phyloP scores from a whole-genome alignment of 2,329 filamentous ascomycete genomes.

The Hymenoscyphus repandus region DNA sequence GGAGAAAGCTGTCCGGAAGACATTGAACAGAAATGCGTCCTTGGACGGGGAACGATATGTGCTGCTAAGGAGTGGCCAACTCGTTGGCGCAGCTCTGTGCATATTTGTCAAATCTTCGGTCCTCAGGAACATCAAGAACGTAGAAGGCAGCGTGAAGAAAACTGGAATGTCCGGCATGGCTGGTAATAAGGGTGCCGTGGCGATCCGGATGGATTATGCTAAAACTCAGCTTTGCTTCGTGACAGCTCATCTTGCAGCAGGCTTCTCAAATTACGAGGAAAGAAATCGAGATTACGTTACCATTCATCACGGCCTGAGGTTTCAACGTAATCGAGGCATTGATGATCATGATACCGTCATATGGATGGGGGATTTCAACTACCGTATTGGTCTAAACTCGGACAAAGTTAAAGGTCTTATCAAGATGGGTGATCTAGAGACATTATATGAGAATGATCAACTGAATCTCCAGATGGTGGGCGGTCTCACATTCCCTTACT shows the following conservation, averaged over 20 bases:
- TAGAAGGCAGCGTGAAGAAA: slow-evolving; percentile 94
- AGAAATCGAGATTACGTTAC: slow-evolving; percentile 80
- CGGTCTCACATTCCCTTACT: slow-evolving; percentile 82
- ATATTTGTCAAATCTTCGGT: slow-evolving; percentile 81
- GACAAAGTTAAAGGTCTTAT: slow-evolving; percentile 74
- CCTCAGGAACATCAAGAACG: slow-evolving; percentile 83
- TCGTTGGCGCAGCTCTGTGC: slow-evolving; percentile 88
- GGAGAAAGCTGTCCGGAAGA: slow-evolving; percentile 75
- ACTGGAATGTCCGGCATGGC: slow-evolving; percentile 92
- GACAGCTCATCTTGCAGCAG: slow-evolving; percentile 91
- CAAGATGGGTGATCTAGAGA: slow-evolving; percentile 66
- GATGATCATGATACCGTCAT: slow-evolving; percentile 85
- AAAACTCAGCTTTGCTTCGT: slow-evolving; percentile 93
- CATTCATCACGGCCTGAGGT: slow-evolving; percentile 70
- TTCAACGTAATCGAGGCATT: slow-evolving; percentile 85
- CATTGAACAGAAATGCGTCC: slow-evolving; percentile 67
- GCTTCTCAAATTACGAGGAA: slow-evolving; percentile 95
- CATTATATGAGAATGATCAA: slow-evolving; percentile 89
- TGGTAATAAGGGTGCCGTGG: slow-evolving; percentile 96
- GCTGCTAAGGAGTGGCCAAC: slow-evolving; percentile 81
- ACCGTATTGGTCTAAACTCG: slow-evolving; percentile 80
- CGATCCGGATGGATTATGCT: slow-evolving; percentile 90
- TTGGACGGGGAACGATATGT: slow-evolving; percentile 74
- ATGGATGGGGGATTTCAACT: slow-evolving; percentile 98
- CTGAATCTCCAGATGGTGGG: slow-evolving; percentile 96